Evolutionary conservation across 441 rosid genomes (phyloP).

Genomic region (Dalechampia spathulata): DNA sequence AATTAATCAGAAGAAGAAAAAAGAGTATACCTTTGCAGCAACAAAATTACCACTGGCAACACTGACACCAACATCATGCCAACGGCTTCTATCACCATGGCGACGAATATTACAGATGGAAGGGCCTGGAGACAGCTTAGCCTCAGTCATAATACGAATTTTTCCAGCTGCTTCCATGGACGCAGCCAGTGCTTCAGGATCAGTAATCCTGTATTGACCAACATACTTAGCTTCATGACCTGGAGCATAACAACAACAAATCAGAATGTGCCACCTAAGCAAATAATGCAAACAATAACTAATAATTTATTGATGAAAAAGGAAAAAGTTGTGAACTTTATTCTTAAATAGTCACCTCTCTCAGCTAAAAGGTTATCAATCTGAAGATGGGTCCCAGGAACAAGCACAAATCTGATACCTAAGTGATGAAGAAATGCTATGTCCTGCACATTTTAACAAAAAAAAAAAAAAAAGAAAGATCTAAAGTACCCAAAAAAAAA

Average conservation of each 20-base stretch:
- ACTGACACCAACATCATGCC: slow-evolving; percentile 87
- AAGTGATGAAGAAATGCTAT: slow-evolving; percentile 90
- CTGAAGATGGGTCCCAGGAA: slow-evolving; percentile 86
- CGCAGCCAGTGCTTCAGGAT: slow-evolving; percentile 66
- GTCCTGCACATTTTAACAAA: slow-evolving; percentile 64
- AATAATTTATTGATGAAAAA: too few relatives aligned
- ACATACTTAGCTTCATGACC: slow-evolving; percentile 61
- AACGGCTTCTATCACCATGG: slow-evolving; percentile 83
- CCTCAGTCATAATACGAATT: slow-evolving; percentile 74
- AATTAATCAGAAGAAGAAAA: too few relatives aligned
- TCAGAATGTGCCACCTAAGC: too few relatives aligned
- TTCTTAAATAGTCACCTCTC: slow-evolving; percentile 80
- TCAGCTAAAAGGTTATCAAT: slow-evolving; percentile 75
- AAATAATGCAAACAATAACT: too few relatives aligned
- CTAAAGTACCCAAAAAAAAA: too few relatives aligned
- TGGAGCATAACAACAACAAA: slow-evolving; percentile 18
- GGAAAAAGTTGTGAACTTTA: too few relatives aligned
- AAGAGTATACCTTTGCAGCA: slow-evolving; percentile 97
- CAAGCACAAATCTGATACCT: slow-evolving; percentile 77
- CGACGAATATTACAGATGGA: slow-evolving; percentile 72
- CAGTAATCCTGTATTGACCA: slow-evolving; percentile 79
- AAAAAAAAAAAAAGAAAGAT: not conserved
- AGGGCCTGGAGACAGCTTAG: slow-evolving; percentile 93
- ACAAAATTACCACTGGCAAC: slow-evolving; percentile 97
- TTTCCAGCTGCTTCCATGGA: slow-evolving; percentile 92